Evolutionary conservation across 345 rosid species (phyloP), one percentile per base, ranked within the genome.

Genomic region (Lumnitzera racemosa): DNA sequence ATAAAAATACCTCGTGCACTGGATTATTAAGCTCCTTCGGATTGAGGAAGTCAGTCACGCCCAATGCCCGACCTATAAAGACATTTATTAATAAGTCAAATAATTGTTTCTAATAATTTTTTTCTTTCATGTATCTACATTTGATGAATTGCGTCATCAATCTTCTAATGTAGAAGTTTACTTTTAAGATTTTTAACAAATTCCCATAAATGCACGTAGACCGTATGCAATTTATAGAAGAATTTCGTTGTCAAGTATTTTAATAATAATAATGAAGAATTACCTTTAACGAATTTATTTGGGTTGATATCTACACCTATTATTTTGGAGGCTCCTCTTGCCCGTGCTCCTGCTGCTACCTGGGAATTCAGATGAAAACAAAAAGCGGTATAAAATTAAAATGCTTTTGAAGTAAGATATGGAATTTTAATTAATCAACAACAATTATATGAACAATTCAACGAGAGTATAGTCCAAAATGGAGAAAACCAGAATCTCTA

Each of bases 341-440:
- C 82, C 61, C 89, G 70, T 17, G 87, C 80, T 62, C 87, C 91
- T 63, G 82, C 82, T 8, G 84, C 81, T 0, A 74, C 91, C 89
- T 88, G 64, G 49, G 3, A 25, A 25, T 23, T 23, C 17, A 23
- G 31, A 53, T 15, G 4, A 27, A 53, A 53, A 24, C 25, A 11
- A 11, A 4, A 14, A 3, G 15, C 20, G 5, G 52, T 17, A 52
- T 52, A 52, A 17, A 52, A 17, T 15, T 52, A 14, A 4, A 16
- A 49, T 36, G 43, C 43, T 9, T 9, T 36, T 36, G 43, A 36
- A 5, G 43, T 36, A 9, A 36, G 43, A 36, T 7, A 36, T 36
- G 10, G 7, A 36, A 36, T 36, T 36, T 36, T 36, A 4, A 36
- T 36, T 59, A 7, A 12, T 15, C 16, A 23, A 1, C 8, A 15